These are phyloP conservation scores for Suzukiozyma palmioleophila DNA, from an alignment of 1,139 yeast genomes.

Conservation along the genomic window DNA sequence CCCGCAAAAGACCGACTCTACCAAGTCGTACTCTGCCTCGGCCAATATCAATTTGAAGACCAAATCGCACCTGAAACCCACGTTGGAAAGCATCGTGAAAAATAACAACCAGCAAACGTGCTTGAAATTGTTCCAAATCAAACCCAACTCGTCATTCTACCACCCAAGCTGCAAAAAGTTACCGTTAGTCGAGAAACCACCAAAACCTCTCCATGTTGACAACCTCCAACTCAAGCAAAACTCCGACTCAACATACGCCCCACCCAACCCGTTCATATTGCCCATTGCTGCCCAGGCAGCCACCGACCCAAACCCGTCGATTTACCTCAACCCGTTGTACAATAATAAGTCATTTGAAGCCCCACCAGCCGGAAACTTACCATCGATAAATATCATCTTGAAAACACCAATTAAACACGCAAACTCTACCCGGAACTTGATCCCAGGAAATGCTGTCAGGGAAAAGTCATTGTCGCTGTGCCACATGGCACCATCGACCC, in stretches of 20 bases:
- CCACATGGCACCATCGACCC: constrained; percentile 4
- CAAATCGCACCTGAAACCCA: constrained; percentile 14
- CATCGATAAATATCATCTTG: constrained; percentile 42
- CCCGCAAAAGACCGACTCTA: constrained; percentile 11
- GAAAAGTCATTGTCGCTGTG: constrained; percentile 6
- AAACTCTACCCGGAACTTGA: constrained; percentile 20
- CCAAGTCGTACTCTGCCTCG: constrained; percentile 16
- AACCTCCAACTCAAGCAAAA: constrained; percentile 4
- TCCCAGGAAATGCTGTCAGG: constrained; percentile 11
- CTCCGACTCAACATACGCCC: background rate
- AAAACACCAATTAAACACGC: constrained; percentile 42
- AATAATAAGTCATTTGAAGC: constrained; percentile 1
- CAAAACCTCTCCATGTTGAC: constrained; percentile 3
- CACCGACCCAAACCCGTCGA: constrained; percentile 9
- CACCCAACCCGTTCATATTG: constrained; percentile 5
- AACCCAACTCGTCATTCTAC: constrained; percentile 26
- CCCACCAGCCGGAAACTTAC: constrained; percentile 16
- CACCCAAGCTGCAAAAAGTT: constrained; percentile 9
- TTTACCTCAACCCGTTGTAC: constrained; percentile 8
- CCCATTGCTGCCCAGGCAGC: constrained; percentile 6
- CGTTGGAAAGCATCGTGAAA: constrained; percentile 21
- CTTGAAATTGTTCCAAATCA: constrained; percentile 32
- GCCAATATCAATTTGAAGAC: constrained; percentile 23
- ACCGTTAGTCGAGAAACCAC: constrained; percentile 9
- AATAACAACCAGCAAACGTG: constrained; percentile 12